Conservation (phyloP, 345 rosid genomes). For the Laguncularia racemosa region DNA sequence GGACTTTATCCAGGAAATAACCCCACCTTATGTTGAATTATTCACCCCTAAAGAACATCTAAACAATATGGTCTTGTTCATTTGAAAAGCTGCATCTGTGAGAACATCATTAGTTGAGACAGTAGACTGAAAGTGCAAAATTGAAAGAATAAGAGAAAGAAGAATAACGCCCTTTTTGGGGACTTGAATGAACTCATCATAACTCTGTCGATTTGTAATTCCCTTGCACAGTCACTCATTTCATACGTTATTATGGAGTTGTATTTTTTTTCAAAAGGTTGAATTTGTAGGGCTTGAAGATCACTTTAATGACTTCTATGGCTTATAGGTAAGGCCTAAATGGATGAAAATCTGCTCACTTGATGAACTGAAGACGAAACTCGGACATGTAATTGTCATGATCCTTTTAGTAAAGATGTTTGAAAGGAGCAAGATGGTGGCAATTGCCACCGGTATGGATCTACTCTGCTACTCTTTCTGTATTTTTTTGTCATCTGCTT, state of each 20-base stretch:
- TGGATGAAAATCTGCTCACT: constrained; percentile 96
- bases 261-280: not conserved
- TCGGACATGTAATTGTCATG: constrained; percentile 94
- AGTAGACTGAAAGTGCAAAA: no score
- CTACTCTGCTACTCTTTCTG: constrained; percentile 79
- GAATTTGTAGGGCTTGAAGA: not conserved
- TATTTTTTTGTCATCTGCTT: constrained; percentile 84
- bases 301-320: not conserved
- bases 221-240: not conserved
- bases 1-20: no score
- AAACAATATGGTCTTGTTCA: no score
- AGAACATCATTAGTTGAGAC: no score
- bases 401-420: constrained; percentile 96
- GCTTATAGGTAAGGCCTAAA: constrained; percentile 63
- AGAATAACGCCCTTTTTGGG: no score
- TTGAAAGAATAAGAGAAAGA: no score
- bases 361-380: constrained; percentile 85
- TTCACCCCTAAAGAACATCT: no score
- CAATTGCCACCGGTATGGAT: constrained; percentile 73
- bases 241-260: not conserved
- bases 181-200: no score
- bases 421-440: constrained; percentile 93
- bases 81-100: no score
- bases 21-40: no score
- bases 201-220: no score